Base-by-base conservation (phyloP, 257 asterid species). In the Solanum phureja region DNA sequence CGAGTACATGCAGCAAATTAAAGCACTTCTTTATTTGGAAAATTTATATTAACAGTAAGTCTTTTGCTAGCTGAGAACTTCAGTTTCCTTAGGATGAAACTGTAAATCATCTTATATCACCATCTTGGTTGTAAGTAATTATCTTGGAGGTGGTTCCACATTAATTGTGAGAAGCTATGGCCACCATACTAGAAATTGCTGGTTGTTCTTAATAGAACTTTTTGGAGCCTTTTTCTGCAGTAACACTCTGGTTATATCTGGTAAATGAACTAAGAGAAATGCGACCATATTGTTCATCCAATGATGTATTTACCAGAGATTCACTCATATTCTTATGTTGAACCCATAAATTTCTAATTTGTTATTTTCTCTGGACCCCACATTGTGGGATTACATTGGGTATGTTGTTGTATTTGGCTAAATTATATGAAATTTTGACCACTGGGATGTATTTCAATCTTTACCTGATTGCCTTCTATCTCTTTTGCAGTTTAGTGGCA, bases 401-500 rank as follows among this genome's bases (percentile, higher is more conserved):
- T 62, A n/a, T 62, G 71, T n/a, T 62, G 31, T 77, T 77, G 58
- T 74, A 75, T 12, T 77, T 77, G 37, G 37, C 64, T 42, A 8
- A 77, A 42, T 42, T 79, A 9, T 27, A 79, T 79, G 21, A 44
- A 46, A 14, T 82, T 82, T 33, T 82, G 40, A 24, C 69, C 29
- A 4, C 6, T 46, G 44, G 44, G 19, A 82, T 68, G 31, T 42
- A 56, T 85, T 44, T 23, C 13, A 79, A 85, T 31, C 68, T 49
- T 21, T 33, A 87, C 86, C 27, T 21, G 27, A 9, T 46, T 72
- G 12, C 24, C 12, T 23, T 58, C 27, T n/a, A 35, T 87, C 83
- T 58, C 9, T 79, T 76, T 89, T 92, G 89, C 95, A 96, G 98
- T 95, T 95, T 89, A 94, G 95, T 49, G 98, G 98, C 84, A 94